A percentile compares a stretch with the other conserved stretches of the same genome.
Evolutionary conservation across 192 early-diverging fungal genomes (phyloP).

Genomic region (Paraglomus occultum): DNA sequence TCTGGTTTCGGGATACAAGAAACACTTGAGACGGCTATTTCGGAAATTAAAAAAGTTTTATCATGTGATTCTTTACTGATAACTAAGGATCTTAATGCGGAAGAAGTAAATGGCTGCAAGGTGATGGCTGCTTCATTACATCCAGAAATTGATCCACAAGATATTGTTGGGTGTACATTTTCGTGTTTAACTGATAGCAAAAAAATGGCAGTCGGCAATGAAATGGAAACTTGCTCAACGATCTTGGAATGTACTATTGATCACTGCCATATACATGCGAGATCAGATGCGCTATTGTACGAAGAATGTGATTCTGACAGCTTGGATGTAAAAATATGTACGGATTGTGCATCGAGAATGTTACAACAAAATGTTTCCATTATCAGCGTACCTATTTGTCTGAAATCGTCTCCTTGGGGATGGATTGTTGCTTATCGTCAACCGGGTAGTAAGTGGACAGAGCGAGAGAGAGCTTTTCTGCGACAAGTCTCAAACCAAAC

Average conservation of each 20-base stretch:
- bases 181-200: too few species aligned
- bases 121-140: too few species aligned
- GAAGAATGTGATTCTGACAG: not conserved
- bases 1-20: slow-evolving; percentile 35
- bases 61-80: slow-evolving; percentile 38
- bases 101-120: slow-evolving; percentile 9
- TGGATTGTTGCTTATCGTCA: slow-evolving; percentile 35
- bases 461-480: slow-evolving; percentile 39
- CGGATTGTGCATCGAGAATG: slow-evolving; percentile 25
- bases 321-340: not conserved
- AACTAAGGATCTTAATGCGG: slow-evolving; percentile 10
- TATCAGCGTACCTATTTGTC: slow-evolving; percentile 32
- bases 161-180: too few species aligned
- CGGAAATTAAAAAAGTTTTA: slow-evolving; percentile 41
- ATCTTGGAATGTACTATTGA: too few species aligned
- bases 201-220: too few species aligned
- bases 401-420: slow-evolving; percentile 38
- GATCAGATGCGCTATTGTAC: too few species aligned
- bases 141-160: not conserved
- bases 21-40: slow-evolving; percentile 33
- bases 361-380: slow-evolving; percentile 34
- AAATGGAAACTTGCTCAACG: too few species aligned
- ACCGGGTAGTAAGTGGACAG: slow-evolving; percentile 33
- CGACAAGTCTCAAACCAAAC: slow-evolving; percentile 44
- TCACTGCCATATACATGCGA: too few species aligned